Evolutionary conservation across 2,329 filamentous ascomycete genomes (phyloP).

Genomic region (Helotiales sp.): DNA sequence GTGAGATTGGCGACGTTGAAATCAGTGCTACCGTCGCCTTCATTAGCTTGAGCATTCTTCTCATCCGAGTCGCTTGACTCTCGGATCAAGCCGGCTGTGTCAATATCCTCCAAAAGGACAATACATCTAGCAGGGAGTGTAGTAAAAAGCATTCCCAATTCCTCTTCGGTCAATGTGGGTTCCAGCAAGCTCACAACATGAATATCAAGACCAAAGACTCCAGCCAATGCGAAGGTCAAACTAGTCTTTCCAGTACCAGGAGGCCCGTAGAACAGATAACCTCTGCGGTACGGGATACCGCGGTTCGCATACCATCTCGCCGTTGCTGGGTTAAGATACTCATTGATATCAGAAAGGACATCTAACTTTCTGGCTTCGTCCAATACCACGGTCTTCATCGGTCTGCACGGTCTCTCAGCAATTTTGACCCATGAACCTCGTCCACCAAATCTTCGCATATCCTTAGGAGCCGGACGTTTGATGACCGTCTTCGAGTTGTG

Average conservation of each 20-base stretch:
- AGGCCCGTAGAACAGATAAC: slow-evolving; percentile 76
- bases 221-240: slow-evolving; percentile 64
- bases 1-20: slow-evolving; percentile 44
- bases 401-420: slow-evolving; percentile 63
- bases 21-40: slow-evolving; percentile 10
- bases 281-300: slow-evolving; percentile 74
- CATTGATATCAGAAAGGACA: slow-evolving; percentile 71
- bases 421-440: slow-evolving; percentile 55
- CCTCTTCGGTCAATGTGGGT: slow-evolving; percentile 60
- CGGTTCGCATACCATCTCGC: slow-evolving; percentile 73
- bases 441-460: slow-evolving; percentile 45
- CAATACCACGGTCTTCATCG: slow-evolving; percentile 75
- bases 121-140: slow-evolving; percentile 63
- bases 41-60: slow-evolving; percentile 16
- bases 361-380: slow-evolving; percentile 65
- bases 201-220: slow-evolving; percentile 65
- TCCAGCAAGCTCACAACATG: slow-evolving; percentile 64
- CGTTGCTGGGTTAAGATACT: slow-evolving; percentile 71
- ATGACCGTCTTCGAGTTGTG: slow-evolving; percentile 58
- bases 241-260: slow-evolving; percentile 74
- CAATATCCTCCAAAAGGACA: slow-evolving; percentile 69
- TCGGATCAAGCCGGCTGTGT: slow-evolving; percentile 60
- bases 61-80: slow-evolving; percentile 28
- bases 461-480: slow-evolving; percentile 51
- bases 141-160: slow-evolving; percentile 58